Evolutionary conservation across 2,329 filamentous ascomycete genomes (phyloP).

Genomic region (Westerdykella ornata): DNA sequence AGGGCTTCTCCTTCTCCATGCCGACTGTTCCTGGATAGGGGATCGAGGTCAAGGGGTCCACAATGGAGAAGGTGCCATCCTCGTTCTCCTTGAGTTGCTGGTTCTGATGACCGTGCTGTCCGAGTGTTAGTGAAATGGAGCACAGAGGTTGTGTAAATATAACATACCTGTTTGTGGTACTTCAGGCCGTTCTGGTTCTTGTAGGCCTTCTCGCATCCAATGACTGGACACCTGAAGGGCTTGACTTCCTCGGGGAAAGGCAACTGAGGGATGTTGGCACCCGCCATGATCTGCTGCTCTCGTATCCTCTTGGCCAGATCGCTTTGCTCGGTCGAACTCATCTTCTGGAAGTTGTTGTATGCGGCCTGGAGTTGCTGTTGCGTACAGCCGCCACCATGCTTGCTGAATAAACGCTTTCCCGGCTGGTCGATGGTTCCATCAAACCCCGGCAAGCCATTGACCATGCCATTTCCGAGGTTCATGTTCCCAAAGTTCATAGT

Average conservation of each 20-base stretch:
- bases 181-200: conserved; percentile 99
- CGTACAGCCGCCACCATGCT: conserved; percentile 64
- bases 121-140: conserved; percentile 16
- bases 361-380: conserved; percentile 66
- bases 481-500: conserved; percentile 31
- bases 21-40: conserved; percentile 93
- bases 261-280: conserved; percentile 37
- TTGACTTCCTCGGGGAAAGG: conserved; percentile 76
- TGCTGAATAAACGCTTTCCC: conserved; percentile 84
- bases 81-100: conserved; percentile 95
- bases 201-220: conserved; percentile 98
- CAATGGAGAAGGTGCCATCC: conserved; percentile 95
- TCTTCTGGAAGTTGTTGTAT: conserved; percentile 67
- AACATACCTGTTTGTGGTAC: conserved; percentile 65
- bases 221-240: conserved; percentile 94
- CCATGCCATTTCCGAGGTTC: conserved; percentile 38
- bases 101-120: conserved; percentile 82
- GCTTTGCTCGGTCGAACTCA: conserved; percentile 51
- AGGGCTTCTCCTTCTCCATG: conserved; percentile 99
- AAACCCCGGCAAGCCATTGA: conserved; percentile 37
- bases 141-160: conserved; percentile 2
- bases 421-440: conserved; percentile 73
- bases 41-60: conserved; percentile 88
- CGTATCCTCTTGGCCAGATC: conserved; percentile 62
- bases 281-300: conserved; percentile 57